A percentile compares a stretch with the other conserved stretches of the same genome.
These are phyloP conservation scores for Tylopilus plumbeoviolaceoides DNA, from an alignment of 768 basidiomycete species.

Conservation along the genomic window DNA sequence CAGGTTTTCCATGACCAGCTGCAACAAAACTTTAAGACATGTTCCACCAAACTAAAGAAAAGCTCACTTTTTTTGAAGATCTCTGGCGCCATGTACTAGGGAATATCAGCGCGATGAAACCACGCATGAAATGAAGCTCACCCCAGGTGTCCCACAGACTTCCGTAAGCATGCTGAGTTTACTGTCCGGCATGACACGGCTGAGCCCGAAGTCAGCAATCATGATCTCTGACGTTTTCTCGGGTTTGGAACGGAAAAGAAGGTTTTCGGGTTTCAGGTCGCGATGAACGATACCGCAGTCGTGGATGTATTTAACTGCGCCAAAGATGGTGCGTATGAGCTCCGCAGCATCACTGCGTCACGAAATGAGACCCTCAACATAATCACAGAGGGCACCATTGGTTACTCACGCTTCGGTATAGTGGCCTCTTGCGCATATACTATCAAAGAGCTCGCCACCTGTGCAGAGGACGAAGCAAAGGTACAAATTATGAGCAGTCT, in stretches of 20 bases:
- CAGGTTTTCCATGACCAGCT: conserved; percentile 93
- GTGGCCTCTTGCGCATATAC: conserved; percentile 96
- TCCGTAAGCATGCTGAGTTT: conserved; percentile 87
- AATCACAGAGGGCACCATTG: neutral
- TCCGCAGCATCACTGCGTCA: conserved; percentile 77
- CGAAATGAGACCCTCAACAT: conserved; percentile 16
- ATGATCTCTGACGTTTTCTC: conserved; percentile 89
- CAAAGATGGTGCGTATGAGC: conserved; percentile 82
- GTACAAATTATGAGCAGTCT: conserved; percentile 92
- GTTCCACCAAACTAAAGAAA: neutral
- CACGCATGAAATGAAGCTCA: conserved; percentile 31
- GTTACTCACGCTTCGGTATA: conserved; percentile 84
- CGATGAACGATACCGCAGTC: conserved; percentile 90
- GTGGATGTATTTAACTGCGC: conserved; percentile 90
- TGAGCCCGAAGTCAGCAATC: conserved; percentile 95
- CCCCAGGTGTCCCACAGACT: conserved; percentile 92
- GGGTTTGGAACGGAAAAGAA: conserved; percentile 84
- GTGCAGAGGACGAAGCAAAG: conserved; percentile 96
- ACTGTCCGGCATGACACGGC: conserved; percentile 86
- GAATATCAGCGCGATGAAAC: conserved; percentile 4
- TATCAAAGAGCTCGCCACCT: conserved; percentile 97
- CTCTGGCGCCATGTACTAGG: conserved; percentile 90
- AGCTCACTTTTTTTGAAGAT: conserved; percentile 84
- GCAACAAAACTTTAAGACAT: conserved; percentile 4
- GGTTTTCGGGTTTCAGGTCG: conserved; percentile 97